Conservation (phyloP, 2,329 filamentous ascomycete genomes). For the Penicillium olsonii region DNA sequence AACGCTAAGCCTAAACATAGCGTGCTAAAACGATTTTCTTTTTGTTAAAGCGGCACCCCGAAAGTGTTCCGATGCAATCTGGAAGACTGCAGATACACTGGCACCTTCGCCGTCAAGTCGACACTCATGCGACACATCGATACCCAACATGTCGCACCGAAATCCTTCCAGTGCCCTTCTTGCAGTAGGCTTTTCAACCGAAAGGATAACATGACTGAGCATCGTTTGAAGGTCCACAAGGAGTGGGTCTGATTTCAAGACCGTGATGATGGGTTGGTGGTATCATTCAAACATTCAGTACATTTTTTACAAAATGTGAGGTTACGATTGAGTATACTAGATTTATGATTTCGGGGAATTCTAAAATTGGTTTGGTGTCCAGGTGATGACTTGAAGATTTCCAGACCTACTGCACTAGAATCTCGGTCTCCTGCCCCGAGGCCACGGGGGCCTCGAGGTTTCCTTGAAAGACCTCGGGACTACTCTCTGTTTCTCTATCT, state of each 20-base stretch:
- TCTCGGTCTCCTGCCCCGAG: too few relatives aligned
- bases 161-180: not conserved
- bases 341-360: too few relatives aligned
- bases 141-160: not conserved
- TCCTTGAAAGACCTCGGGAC: too few relatives aligned
- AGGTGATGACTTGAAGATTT: too few relatives aligned
- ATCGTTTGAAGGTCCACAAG: not conserved
- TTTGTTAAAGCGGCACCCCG: not conserved
- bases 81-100: not conserved
- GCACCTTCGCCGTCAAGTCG: not conserved
- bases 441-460: too few relatives aligned
- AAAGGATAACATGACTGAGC: slow-evolving; percentile 3
- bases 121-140: not conserved
- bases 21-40: not conserved
- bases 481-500: too few relatives aligned
- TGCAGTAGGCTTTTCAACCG: not conserved
- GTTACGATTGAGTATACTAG: too few relatives aligned
- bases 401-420: too few relatives aligned
- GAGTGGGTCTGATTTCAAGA: not conserved
- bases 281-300: too few relatives aligned
- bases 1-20: too few relatives aligned
- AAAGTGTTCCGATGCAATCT: not conserved
- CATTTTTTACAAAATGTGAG: too few relatives aligned
- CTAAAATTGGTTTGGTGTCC: too few relatives aligned
- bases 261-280: not conserved